Base-by-base conservation (phyloP, 768 basidiomycete species). In the Nidularia pulvinata region DNA sequence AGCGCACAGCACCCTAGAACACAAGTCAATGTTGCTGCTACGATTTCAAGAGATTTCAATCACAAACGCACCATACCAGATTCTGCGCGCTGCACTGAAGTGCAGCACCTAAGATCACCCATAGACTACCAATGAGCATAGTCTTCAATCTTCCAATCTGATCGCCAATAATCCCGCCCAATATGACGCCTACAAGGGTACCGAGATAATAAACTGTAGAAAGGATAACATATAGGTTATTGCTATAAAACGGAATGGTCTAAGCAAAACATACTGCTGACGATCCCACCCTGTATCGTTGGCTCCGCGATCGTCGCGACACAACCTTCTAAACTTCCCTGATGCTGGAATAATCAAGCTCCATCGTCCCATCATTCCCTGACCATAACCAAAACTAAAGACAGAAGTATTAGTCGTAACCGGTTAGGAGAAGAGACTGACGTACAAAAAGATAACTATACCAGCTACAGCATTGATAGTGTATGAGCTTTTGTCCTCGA, bases 301-400 rank as follows among this genome's bases (percentile, higher is more conserved):
- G 76, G 73, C 49, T 74, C 56, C 11, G 76, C 76, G 51, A 78
- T 73, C 6, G 69, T 73, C 4, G 66, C 74, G 19, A 77, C 73
- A 53, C 67, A 76, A 11, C 76, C 76, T 58, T 77, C 70, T 4
- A 69, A 70, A 33, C 70, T 59, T 19, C 73, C 74, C 57, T 68
- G 60, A 52, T 75, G 75, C 60, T 72, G 0, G 74, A 73, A 43
- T 59, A 72, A 16, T 74, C 76, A 7, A 76, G 51, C 11, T 64
- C 63, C 74, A 77, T 76, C 9, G 66, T 68, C 45, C 72, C 76
- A 77, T 77, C 71, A 76, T 74, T 19, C 76, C 76, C 62, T 77
- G 76, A 58, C 76, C 76, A 68, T 77, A 77, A 22, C 76, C 76
- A 58, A 77, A 77, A 58, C 79, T 75, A 43, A 32, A 4, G 33